These are phyloP conservation scores for Arabidopsis suecica DNA, from an alignment of 345 rosid genomes.

Conservation along the genomic window DNA sequence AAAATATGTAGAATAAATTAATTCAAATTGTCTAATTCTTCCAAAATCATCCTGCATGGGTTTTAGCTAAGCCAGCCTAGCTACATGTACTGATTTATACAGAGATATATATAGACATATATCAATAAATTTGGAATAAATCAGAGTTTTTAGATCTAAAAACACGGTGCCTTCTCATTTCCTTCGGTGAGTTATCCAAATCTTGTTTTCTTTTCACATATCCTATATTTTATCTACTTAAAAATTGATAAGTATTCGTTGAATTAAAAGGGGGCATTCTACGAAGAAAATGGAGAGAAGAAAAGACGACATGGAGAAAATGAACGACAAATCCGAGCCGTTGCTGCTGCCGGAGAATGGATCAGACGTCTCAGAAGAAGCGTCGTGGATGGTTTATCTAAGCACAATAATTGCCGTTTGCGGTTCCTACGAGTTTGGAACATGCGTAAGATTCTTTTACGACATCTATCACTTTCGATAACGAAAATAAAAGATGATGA, in stretches of 20 bases:
- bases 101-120: conserved; percentile 19
- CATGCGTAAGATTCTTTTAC: conserved; percentile 48
- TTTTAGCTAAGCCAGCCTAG: conserved; percentile 28
- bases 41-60: conserved; percentile 35
- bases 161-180: conserved; percentile 21
- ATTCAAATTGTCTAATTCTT: conserved; percentile 21
- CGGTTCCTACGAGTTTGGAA: conserved; percentile 60
- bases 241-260: conserved; percentile 2
- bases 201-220: not conserved
- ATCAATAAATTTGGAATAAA: conserved; percentile 16
- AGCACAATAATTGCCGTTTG: conserved; percentile 62
- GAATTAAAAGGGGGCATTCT: not conserved
- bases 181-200: conserved; percentile 31
- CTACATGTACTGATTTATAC: not conserved
- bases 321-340: conserved; percentile 43
- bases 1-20: no score
- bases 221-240: not conserved
- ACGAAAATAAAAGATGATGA: not conserved
- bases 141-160: conserved; percentile 28
- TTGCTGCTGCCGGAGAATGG: conserved; percentile 40
- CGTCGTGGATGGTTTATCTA: conserved; percentile 52
- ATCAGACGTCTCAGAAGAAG: conserved; percentile 36
- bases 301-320: conserved; percentile 29
- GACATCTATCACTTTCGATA: not conserved
- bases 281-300: conserved; percentile 34